Evolutionary conservation across 2,329 filamentous ascomycete species (phyloP), one percentile per base, ranked within the genome.

Genomic region (Claviceps maximensis): DNA sequence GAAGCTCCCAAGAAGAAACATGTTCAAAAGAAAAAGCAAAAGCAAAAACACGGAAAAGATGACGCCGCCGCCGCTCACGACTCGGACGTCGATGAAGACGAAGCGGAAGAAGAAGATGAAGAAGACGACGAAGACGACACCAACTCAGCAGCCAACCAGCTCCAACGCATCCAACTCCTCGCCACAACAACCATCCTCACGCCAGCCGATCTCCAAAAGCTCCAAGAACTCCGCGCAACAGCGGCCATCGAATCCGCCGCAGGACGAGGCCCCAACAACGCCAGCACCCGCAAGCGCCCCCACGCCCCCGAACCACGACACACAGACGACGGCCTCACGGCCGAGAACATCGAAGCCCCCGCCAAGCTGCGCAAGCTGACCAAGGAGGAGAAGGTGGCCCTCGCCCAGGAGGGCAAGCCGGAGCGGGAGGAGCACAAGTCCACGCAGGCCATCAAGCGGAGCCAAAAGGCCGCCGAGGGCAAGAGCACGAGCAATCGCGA

Each of bases 401-500:
- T 87, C 61, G 89, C 89, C 1, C 84, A 81, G 65, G 89, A 90
- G 61, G 87, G 89, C 64, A 88, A 90, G 70, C 84, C 84, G 0
- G 81, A 83, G 46, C 81, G 85, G 31, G 76, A 81, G 50, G 83
- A 93, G 67, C 89, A 95, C 73, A 89, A 91, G 74, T 87, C 82
- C 57, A 93, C 87, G 52, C 83, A 88, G 58, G 89, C 89, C 17
- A 83, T 87, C 65, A 78, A 87, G 62, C 88, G 89, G 76, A 82
- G 88, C 67, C 88, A 90, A 77, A 95, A 95, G 79, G 82, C 84
- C 62, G 78, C 82, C 2, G 81, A 89, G 71, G 93, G 93, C 63
- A 97, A 97, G 82, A 95, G 87, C 67, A 90, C 89, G 40, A 97
- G 91, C 59, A 98, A 98, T 72, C 87, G 87, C 73, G 93, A 98